Evolutionary conservation across 192 early-diverging fungal genomes (phyloP), one percentile per base, ranked within the genome.

Genomic region (Coemansia guatemalensis): DNA sequence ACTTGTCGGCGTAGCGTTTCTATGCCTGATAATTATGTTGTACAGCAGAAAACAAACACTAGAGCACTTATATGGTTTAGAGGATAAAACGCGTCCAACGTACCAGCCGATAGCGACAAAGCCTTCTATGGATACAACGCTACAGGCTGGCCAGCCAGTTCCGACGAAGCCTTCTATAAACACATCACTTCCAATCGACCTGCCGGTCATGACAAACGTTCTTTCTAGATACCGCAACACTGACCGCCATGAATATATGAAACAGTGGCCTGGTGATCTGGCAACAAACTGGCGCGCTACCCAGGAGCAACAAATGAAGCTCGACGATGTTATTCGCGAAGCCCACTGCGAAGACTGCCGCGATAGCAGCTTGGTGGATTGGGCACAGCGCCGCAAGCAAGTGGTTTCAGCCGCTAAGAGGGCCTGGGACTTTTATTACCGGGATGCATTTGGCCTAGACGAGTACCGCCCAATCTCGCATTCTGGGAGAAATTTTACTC

Each of bases 381-480:
- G 86, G 86, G 69, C 68, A 1, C 50, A 74, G 25, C 84, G 90
- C 30, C 84, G 84, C 32, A 24, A 83, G 9, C 65, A 65, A 23
- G 89, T 95, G 12, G 81, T 81, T 21, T 75, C 66, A 1, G 91
- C 93, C 3, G 90, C 94, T 54, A 82, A 86, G 33, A 74, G 90
- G 56, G 83, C 90, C n/a, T 95, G 92, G 93, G 74, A 82, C 9
- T 90, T 89, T 0, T 97, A 97, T 55, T 62, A 72, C n/a, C 71
- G 71, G 18, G 86, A 92, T 62, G 90, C 90, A 0, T 94, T 89
- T 81, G 92, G 92, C n/a, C 73, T 67, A 29, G 95, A 97, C 61
- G 92, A 96, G 71, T 89, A 95, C 53, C 81, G 83, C 35, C 94
- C 95, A 4, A 58, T 93, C 11, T 84, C 88, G 3, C 84, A 84